Evolutionary conservation across 352 stramenopile genomes (phyloP), one percentile per base, ranked within the genome.

Genomic region (Globisporangium camurandrum): DNA sequence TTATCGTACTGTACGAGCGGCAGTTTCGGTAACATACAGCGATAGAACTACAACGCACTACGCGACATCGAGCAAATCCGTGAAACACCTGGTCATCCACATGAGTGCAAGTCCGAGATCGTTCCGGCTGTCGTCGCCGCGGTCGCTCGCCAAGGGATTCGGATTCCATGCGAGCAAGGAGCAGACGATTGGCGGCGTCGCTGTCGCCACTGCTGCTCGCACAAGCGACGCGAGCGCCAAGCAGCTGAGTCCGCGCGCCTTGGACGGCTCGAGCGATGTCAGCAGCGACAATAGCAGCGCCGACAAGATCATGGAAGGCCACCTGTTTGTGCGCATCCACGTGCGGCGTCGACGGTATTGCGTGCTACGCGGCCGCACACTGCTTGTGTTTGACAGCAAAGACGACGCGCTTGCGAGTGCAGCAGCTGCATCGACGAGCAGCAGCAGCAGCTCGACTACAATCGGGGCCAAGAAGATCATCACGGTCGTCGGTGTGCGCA

Each of bases 331-430:
- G 51, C 68, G 73, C 4, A 67, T 79, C 10, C 71, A 78, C 54
- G 61, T 74, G 28, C 70, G 74, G n/a, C 68, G 65, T 31, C 70
- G 69, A 9, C 74, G 79, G 2, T 91, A 88, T 26, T 91, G 79
- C 27, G 70, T 88, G n/a, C 50, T 91, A 7, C 56, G 68, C 38
- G 76, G 68, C 0, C 66, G 64, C 17, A 79, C 57, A 1, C 56
- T 91, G 37, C 60, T 79, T 34, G 72, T 86, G 8, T 86, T 86
- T 56, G 75, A 73, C 22, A 74, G 22, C 40, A 87, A 88, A 42
- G 74, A 82, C 22, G 64, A 66, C 16, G 26, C 14, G 19, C 10
- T 14, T 8, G 16, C 37, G 33, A 42, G 53, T 22, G 20, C 28
- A 10, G 51, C 51, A n/a, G n/a, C n/a, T n/a, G n/a, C n/a, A n/a